Base-by-base conservation (phyloP, 163 green algal species). In the Smithsoniella earleae region DNA sequence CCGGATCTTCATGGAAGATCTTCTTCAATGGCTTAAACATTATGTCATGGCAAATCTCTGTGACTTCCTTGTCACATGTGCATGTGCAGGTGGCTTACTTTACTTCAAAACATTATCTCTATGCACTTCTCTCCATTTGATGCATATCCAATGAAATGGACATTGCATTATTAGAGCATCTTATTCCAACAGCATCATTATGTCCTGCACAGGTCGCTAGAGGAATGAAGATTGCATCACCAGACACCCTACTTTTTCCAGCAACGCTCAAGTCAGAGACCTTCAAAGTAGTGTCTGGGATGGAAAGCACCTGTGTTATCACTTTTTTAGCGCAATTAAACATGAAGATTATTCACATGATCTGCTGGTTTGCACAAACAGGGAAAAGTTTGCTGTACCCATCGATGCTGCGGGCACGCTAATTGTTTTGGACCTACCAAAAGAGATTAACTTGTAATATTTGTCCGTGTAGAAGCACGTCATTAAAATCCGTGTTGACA, bases 371-470 rank as follows among this genome's bases (percentile, higher is more conserved):
- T 82, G 69, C 45, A 95, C 89, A 2, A 87, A 95, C 69, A 82
- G 89, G 1, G 89, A 95, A 74, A 87, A 87, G 78, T 95, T 91
- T 64, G 25, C 90, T 6, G 85, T 95, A 40, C 89, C 86, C 2
- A 54, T 94, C 22, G 27, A 82, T 2, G 86, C 81, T 20, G 54
- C 72, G 5, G 84, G 86, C 3, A 75, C 75, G 36, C 78, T 77
- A 25, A 66, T 82, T 25, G 83, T 80, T 34, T 80, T 95, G 31
- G 83, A 93, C 75, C 77, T 95, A 34, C 87, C 89, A 20, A 85
- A 91, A 74, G 27, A 65, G 2, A 45, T 95, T 1, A 46, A 82
- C 3, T 88, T 92, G 73, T 46, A 49, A 75, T 18, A 38, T 62
- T 74, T 44, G 30, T 62, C 83, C 45, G 76, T 77, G 3, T 86